A percentile compares a stretch with the other conserved stretches of the same genome.
Evolutionary conservation across 495 filamentous ascomycete species (phyloP).

Genomic region (Extremus antarcticus): DNA sequence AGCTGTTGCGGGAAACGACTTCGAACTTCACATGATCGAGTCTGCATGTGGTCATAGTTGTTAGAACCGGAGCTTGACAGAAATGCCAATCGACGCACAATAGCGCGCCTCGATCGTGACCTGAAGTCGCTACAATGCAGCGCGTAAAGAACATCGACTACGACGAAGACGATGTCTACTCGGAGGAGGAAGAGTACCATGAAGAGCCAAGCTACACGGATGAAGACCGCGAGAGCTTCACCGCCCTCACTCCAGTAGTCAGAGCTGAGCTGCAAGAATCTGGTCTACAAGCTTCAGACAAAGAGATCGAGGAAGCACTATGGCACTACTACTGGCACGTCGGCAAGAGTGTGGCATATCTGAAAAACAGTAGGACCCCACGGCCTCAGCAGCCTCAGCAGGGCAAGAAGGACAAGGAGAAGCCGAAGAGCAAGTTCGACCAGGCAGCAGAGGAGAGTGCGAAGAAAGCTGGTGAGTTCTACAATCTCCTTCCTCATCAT

Average conservation of each 20-base stretch:
- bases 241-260: constrained; percentile 13
- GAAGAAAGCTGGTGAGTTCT: constrained; percentile 9
- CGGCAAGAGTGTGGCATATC: constrained; percentile 66
- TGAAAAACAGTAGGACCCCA: constrained; percentile 41
- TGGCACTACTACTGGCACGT: constrained; percentile 97
- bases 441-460: constrained; percentile 27
- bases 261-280: constrained; percentile 8
- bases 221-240: constrained; percentile 15
- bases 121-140: constrained; percentile 19
- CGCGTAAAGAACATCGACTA: constrained; percentile 30
- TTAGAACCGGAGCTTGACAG: no score
- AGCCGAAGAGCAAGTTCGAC: constrained; percentile 33
- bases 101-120: no score
- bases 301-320: constrained; percentile 75
- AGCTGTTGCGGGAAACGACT: no score
- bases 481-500: neutral
- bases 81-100: no score
- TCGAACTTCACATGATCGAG: no score
- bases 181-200: constrained; percentile 20
- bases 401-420: constrained; percentile 21
- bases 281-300: constrained; percentile 39
- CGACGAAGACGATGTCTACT: constrained; percentile 28
- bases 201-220: constrained; percentile 4
- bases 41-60: no score
- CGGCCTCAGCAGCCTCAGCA: constrained; percentile 7